Conservation (phyloP, 2,329 filamentous ascomycete species). For the Curvularia hawaiiensis region DNA sequence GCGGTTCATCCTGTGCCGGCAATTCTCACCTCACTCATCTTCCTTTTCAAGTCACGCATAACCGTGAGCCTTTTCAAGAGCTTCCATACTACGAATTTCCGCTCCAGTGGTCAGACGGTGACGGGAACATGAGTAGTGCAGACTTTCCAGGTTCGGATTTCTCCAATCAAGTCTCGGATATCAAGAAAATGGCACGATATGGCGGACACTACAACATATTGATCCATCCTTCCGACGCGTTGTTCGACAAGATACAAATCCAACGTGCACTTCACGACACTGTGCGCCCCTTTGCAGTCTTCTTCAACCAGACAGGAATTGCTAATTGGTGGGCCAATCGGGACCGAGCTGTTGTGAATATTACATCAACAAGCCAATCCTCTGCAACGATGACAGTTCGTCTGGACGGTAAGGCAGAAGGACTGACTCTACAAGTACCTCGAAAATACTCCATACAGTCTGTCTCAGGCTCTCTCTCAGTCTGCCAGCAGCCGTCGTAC, state of each 20-base stretch:
- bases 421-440: constrained; percentile 11
- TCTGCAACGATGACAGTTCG: constrained; percentile 13
- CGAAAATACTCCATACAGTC: constrained; percentile 8
- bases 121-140: constrained; percentile 16
- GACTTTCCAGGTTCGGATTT: constrained; percentile 15
- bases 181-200: constrained; percentile 15
- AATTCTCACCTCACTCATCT: constrained; percentile 13
- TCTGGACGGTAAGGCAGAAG: constrained; percentile 8
- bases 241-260: constrained; percentile 16
- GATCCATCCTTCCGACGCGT: constrained; percentile 14
- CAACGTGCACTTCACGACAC: constrained; percentile 11
- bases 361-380: constrained; percentile 2
- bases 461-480: constrained; percentile 9
- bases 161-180: constrained; percentile 9
- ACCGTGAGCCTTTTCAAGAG: constrained; percentile 14
- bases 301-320: constrained; percentile 15
- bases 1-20: constrained; percentile 13
- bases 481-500: constrained; percentile 13
- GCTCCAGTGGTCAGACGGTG: constrained; percentile 15
- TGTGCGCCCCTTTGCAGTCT: constrained; percentile 12
- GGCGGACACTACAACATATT: constrained; percentile 17
- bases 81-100: constrained; percentile 16
- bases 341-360: constrained; percentile 3
- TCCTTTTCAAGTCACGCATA: constrained; percentile 15
- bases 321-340: constrained; percentile 17